A percentile compares a stretch with the other conserved stretches of the same genome.
phyloP scores from a whole-genome alignment of 805 yeast species.

The Hanseniaspora guilliermondii region DNA sequence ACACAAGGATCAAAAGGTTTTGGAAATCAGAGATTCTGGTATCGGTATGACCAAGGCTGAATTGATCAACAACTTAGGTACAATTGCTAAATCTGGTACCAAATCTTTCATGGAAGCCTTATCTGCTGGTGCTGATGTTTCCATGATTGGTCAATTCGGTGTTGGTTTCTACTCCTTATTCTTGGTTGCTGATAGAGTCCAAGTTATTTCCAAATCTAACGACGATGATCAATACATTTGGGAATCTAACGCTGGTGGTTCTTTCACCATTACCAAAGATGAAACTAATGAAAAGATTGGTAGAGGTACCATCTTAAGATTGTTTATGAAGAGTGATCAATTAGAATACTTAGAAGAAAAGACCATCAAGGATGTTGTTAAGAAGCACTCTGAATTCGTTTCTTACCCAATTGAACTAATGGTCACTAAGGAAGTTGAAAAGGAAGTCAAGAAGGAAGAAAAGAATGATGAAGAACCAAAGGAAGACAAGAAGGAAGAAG shows the following conservation, averaged over 20 bases:
- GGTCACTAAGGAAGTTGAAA: slow-evolving; percentile 97
- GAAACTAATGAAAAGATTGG: slow-evolving; percentile 71
- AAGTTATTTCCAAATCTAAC: slow-evolving; percentile 95
- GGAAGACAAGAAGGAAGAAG: slow-evolving; percentile 33
- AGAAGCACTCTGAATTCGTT: slow-evolving; percentile 98
- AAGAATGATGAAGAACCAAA: slow-evolving; percentile 32
- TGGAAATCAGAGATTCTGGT: slow-evolving; percentile 98
- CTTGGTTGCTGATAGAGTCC: slow-evolving; percentile 97
- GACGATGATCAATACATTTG: slow-evolving; percentile 99
- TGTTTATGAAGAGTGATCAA: slow-evolving; percentile 97
- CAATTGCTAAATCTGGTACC: slow-evolving; percentile 99
- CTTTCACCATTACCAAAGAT: slow-evolving; percentile 90
- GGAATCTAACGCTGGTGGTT: slow-evolving; percentile 99
- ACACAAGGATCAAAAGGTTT: slow-evolving; percentile 80
- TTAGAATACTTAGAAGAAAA: slow-evolving; percentile 98
- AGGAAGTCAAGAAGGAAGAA: slow-evolving; percentile 84
- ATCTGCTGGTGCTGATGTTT: slow-evolving; percentile 98
- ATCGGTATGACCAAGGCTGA: slow-evolving; percentile 99
- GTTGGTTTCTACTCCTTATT: slow-evolving; percentile 99
- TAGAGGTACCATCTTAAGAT: slow-evolving; percentile 92
- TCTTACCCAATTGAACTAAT: slow-evolving; percentile 97
- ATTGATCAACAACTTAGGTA: slow-evolving; percentile 97
- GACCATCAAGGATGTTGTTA: slow-evolving; percentile 97
- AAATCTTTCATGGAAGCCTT: slow-evolving; percentile 99
- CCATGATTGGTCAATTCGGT: slow-evolving; percentile 99